phyloP scores from a whole-genome alignment of 2,329 filamentous ascomycete species.

The Aspergillus pseudoviridinutans region DNA sequence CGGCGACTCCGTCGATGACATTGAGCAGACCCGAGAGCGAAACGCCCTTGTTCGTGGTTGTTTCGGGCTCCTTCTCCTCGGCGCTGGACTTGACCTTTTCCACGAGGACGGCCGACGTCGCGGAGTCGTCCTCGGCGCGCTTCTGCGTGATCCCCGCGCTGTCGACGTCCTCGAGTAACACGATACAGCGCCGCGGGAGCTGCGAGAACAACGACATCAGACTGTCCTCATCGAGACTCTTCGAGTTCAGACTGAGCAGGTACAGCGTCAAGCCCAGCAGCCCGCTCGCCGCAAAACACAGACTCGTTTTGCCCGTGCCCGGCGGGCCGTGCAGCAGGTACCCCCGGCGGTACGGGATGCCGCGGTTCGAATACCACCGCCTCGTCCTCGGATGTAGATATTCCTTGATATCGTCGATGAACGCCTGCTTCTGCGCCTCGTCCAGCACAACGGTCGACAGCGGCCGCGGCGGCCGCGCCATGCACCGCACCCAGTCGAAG shows the following conservation, averaged over 20 bases:
- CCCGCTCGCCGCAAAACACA: conserved; percentile 67
- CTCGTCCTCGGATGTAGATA: conserved; percentile 51
- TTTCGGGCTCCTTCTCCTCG: conserved; percentile 15
- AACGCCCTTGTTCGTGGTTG: conserved; percentile 41
- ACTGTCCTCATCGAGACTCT: conserved; percentile 60
- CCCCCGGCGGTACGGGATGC: conserved; percentile 79
- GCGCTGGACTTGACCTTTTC: conserved; percentile 15
- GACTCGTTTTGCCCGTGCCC: conserved; percentile 72
- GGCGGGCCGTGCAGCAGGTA: conserved; percentile 79
- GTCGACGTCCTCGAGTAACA: conserved; percentile 74
- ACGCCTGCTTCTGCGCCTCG: conserved; percentile 44
- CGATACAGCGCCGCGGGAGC: conserved; percentile 66
- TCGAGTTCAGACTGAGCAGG: conserved; percentile 65
- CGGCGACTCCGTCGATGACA: conserved; percentile 66
- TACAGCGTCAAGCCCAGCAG: conserved; percentile 69
- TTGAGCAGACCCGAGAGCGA: conserved; percentile 66
- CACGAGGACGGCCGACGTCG: conserved; percentile 26
- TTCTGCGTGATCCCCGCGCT: conserved; percentile 65
- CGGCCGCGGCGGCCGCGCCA: conserved; percentile 46
- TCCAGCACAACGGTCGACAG: conserved; percentile 55
- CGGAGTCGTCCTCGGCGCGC: conserved; percentile 31
- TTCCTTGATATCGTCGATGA: conserved; percentile 54
- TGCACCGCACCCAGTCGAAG: conserved; percentile 33
- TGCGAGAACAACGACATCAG: conserved; percentile 61
- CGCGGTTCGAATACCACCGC: conserved; percentile 76